These are phyloP conservation scores for Phylloporus scabripes DNA, from an alignment of 768 basidiomycete species.

Conservation along the genomic window DNA sequence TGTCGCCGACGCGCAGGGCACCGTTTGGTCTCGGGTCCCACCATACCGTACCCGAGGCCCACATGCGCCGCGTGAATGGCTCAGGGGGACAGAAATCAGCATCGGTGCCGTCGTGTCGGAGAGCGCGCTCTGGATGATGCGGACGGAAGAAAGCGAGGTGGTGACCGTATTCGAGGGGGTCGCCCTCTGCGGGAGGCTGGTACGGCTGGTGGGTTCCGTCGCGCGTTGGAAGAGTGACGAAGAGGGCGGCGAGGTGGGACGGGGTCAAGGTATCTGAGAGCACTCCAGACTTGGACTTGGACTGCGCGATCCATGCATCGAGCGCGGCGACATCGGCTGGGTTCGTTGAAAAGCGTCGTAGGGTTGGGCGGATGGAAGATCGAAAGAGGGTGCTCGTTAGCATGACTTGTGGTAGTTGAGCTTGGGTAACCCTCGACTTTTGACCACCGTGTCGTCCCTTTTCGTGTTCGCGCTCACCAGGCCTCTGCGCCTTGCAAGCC, in stretches of 20 bases:
- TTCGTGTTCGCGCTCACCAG: constrained; percentile 14
- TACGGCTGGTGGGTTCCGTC: constrained; percentile 49
- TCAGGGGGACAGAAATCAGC: constrained; percentile 64
- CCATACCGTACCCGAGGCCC: constrained; percentile 65
- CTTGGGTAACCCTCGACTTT: too few relatives aligned
- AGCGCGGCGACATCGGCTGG: constrained; percentile 24
- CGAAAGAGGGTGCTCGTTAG: not conserved
- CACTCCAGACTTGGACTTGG: constrained; percentile 38
- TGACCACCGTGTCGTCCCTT: not conserved
- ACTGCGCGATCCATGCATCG: constrained; percentile 49
- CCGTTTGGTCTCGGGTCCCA: constrained; percentile 43
- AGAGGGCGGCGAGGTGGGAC: constrained; percentile 60
- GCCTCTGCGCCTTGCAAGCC: constrained; percentile 25
- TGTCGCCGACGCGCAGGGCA: constrained; percentile 50
- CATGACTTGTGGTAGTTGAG: not conserved
- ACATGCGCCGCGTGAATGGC: constrained; percentile 77
- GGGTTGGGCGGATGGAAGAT: not conserved
- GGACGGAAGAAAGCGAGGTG: constrained; percentile 74
- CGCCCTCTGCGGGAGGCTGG: constrained; percentile 35
- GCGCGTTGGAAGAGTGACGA: constrained; percentile 67
- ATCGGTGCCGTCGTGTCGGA: constrained; percentile 70
- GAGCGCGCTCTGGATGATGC: constrained; percentile 47
- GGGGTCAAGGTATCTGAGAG: constrained; percentile 46
- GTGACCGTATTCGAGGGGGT: constrained; percentile 54
- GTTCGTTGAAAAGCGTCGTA: constrained; percentile 13